Conservation (phyloP, 2,329 filamentous ascomycete genomes). For the Xylariaceae sp. region DNA sequence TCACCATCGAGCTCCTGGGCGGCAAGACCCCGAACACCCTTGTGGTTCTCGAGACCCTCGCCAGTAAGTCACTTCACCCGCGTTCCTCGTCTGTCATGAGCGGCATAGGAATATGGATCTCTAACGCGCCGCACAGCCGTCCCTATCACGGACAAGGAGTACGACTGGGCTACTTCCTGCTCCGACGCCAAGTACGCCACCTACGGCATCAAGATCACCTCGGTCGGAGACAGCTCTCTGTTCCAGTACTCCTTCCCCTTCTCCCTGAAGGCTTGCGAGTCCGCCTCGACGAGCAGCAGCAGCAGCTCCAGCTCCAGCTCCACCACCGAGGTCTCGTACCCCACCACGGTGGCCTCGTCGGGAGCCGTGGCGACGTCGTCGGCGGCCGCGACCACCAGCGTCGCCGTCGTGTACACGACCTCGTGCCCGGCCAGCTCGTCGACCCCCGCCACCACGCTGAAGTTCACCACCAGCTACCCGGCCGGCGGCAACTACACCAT, state of each 20-base stretch:
- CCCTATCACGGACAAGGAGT: slow-evolving; percentile 36
- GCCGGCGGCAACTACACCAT: slow-evolving; percentile 11
- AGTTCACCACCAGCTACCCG: slow-evolving; percentile 1
- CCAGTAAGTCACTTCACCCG: slow-evolving; percentile 39
- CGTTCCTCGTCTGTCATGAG: background rate
- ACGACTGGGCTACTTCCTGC: slow-evolving; percentile 43
- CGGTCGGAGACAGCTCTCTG: slow-evolving; percentile 36
- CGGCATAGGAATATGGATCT: slow-evolving; percentile 2
- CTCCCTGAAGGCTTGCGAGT: slow-evolving; percentile 33
- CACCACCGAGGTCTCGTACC: slow-evolving; percentile 4
- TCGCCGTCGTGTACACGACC: background rate
- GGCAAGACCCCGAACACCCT: slow-evolving; percentile 38
- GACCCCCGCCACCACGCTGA: slow-evolving; percentile 1
- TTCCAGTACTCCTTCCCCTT: slow-evolving; percentile 61
- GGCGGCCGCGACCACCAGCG: background rate
- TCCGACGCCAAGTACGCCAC: slow-evolving; percentile 35
- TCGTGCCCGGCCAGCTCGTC: slow-evolving; percentile 1
- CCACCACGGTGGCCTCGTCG: background rate
- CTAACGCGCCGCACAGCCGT: slow-evolving; percentile 34
- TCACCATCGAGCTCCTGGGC: slow-evolving; percentile 49
- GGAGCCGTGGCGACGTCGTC: background rate
- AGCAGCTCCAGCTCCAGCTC: slow-evolving; percentile 4
- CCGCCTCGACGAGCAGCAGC: slow-evolving; percentile 2
- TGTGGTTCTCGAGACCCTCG: slow-evolving; percentile 33
- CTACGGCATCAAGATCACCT: slow-evolving; percentile 51